Evolutionary conservation across 163 green algal genomes (phyloP), one percentile per base, ranked within the genome.

Genomic region (Chlorella variabilis): DNA sequence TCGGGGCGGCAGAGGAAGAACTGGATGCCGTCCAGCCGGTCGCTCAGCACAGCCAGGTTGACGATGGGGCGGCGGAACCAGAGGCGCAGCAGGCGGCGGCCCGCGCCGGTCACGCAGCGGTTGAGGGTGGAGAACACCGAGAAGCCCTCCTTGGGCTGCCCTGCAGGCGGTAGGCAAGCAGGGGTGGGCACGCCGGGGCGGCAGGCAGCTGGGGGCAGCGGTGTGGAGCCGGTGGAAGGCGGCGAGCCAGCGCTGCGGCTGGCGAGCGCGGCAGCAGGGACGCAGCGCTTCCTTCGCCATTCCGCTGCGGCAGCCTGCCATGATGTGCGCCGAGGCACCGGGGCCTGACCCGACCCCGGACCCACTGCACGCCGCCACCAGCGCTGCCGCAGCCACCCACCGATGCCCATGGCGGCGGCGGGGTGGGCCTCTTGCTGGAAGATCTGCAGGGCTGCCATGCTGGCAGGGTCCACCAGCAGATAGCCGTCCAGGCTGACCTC

Each of bases 41-140:
- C 85, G 9, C 87, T 75, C 13, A 98, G 86, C 27, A 91, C 78
- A 9, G 85, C 79, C 70, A 98, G 74, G 75, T 97, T 89, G 11
- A 94, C 85, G n/a, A 97, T 81, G 25, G 95, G 95, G 29, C 92
- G 84, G 29, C 93, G 71, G 69, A 98, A 95, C 95, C 95, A 98
- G 6, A 89, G 71, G 33, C 91, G 88, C 80, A 98, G 83, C 82
- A 96, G 75, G 41, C 84, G 80, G 51, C 79, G 81, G 21, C 93
- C 94, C 85, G 92, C 91, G 33, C 78, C 77, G 45, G 82, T 94
- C 21, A 94, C 85, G 86, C 93, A 97, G 25, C 80, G 77, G 84
- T 96, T 90, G 13, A 98, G 77, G 75, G 96, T 69, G 75, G 88
- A 89, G 84, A 92, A 98, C 23, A 98, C 80, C 36, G 83, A 93